Base-by-base conservation (phyloP, 148 eudicot species). In the Polygonum aviculare region DNA sequence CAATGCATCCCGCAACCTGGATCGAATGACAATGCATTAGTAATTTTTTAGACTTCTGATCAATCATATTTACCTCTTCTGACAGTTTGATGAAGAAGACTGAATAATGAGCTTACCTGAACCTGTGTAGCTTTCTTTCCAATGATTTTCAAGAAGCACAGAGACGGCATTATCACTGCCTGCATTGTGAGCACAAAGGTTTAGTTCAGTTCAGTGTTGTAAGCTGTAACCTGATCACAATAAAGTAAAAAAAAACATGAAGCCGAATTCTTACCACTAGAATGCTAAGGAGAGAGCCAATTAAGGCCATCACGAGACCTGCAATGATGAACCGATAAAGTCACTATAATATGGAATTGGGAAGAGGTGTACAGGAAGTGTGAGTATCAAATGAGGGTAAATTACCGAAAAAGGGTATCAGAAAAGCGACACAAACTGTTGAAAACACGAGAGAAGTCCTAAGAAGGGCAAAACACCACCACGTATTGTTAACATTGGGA, bases 301-400 rank as follows among this genome's bases (percentile, higher is more conserved):
- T 87, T 49, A 92, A 74, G 75, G 97, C 87, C 97, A 92, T 90
- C 81, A 92, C 76, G 11, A 85, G 83, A 83, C 94, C 97, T 92
- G 89, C 81, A 84, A 77, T 8, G 38, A 62, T 62, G 5, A 12
- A 40, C 57, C 62, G 60, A 75, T 48, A 8, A 31, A 35, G 31
- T 49, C 72, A 31, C 18, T 51, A 48, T 15, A 2, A 48, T 12
- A 3, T 48, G 16, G 50, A 2, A 11, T 48, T 48, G 12, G 35
- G 2, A 47, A 12, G 22, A 2, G 18, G 14, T 12, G 10, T 39
- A 45, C 14, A 1, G 12, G 31, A 12, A 73, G 9, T 19, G 54
- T 3, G 7, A 33, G 18, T 63, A 35, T 33, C 70, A 63, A 38
- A 21, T 15, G 44, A 16, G 16, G 55, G 67, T 69, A 33, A 69